Evolutionary conservation across 2,329 filamentous ascomycete genomes (phyloP).

Genomic region (Phaeomoniella chlamydospora): DNA sequence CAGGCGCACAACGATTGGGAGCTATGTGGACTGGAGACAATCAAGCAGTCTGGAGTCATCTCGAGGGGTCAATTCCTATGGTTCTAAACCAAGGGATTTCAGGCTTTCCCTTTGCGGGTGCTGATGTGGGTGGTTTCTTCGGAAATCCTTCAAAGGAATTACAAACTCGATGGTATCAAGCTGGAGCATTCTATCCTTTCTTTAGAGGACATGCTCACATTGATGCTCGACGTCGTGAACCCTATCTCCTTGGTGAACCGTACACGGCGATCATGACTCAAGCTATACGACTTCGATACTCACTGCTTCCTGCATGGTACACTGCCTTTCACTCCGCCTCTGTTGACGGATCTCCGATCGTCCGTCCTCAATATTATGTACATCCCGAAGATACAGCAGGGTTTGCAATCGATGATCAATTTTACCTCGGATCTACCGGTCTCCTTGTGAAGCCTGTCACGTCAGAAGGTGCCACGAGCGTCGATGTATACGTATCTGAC

Average conservation of each 20-base stretch:
- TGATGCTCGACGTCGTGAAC: slow-evolving; percentile 84
- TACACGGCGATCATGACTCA: slow-evolving; percentile 77
- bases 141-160: slow-evolving; percentile 91
- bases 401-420: slow-evolving; percentile 83
- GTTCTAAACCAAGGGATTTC: slow-evolving; percentile 81
- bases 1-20: slow-evolving; percentile 75
- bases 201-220: slow-evolving; percentile 97
- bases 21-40: slow-evolving; percentile 99
- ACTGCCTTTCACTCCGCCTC: slow-evolving; percentile 89
- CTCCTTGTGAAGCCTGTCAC: slow-evolving; percentile 87
- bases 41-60: slow-evolving; percentile 80
- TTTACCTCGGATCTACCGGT: slow-evolving; percentile 79
- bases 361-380: slow-evolving; percentile 85
- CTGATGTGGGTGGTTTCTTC: slow-evolving; percentile 96
- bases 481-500: slow-evolving; percentile 78
- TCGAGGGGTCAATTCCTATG: slow-evolving; percentile 87
- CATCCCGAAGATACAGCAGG: slow-evolving; percentile 75
- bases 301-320: slow-evolving; percentile 86
- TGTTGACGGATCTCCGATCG: slow-evolving; percentile 67
- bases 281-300: slow-evolving; percentile 77
- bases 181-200: slow-evolving; percentile 93
- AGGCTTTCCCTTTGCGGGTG: slow-evolving; percentile 85
- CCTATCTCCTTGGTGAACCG: slow-evolving; percentile 73
- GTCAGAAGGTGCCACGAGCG: slow-evolving; percentile 55
- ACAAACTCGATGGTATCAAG: slow-evolving; percentile 88